A percentile compares a stretch with the other conserved stretches of the same genome.
Evolutionary conservation across 2,329 filamentous ascomycete genomes (phyloP).

Genomic region (Trichoderma polysporum): DNA sequence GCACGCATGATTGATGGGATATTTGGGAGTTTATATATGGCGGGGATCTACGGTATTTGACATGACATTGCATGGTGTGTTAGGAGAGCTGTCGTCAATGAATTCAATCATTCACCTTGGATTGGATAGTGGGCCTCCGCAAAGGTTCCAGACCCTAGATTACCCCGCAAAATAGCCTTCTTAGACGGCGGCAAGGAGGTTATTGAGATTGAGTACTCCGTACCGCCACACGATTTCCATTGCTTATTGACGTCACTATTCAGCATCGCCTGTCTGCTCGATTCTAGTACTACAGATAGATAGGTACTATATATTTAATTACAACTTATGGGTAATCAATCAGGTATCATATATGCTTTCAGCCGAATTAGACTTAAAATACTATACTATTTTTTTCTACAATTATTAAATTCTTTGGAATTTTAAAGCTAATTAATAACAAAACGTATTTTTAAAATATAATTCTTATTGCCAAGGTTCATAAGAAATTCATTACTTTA

Average conservation of each 20-base stretch:
- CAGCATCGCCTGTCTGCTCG: not conserved
- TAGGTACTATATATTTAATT: not conserved
- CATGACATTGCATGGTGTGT: not conserved
- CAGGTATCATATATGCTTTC: not conserved
- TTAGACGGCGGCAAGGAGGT: not conserved
- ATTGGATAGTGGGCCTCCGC: not conserved
- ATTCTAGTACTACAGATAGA: not conserved
- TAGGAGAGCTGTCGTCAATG: not conserved
- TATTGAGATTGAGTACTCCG: not conserved
- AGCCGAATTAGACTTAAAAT: not conserved
- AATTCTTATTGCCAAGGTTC: not conserved
- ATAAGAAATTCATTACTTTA: not conserved
- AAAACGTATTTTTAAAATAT: not conserved
- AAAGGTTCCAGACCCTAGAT: not conserved
- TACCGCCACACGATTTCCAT: not conserved
- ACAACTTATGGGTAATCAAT: not conserved
- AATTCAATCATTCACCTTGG: not conserved
- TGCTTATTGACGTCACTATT: constrained; percentile 5
- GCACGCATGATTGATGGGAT: not conserved
- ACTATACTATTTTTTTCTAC: not conserved
- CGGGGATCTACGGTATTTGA: not conserved
- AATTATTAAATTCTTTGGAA: no score
- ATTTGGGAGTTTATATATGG: constrained; percentile 1
- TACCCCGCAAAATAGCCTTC: constrained; percentile 15
- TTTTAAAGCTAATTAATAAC: not conserved